Evolutionary conservation across 2,329 filamentous ascomycete species (phyloP).

Genomic region (Diaporthe australafricana): DNA sequence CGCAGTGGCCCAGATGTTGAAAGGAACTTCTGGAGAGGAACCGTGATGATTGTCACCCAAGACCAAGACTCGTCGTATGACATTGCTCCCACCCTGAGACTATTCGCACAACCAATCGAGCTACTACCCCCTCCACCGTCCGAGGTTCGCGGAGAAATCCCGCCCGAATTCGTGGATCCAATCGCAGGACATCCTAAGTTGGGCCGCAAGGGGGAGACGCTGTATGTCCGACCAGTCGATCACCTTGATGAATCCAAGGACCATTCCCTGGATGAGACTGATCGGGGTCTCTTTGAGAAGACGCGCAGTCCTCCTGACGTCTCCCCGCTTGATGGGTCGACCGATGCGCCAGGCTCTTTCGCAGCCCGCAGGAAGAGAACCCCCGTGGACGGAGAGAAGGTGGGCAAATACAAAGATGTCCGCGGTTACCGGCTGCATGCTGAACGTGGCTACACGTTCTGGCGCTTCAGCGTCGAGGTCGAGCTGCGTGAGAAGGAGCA

Average conservation of each 20-base stretch:
- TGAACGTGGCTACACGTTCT: conserved; percentile 92
- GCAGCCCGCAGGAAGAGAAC: conserved; percentile 64
- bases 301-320: conserved; percentile 65
- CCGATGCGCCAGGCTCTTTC: conserved; percentile 65
- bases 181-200: conserved; percentile 89
- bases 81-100: conserved; percentile 79
- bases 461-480: conserved; percentile 95
- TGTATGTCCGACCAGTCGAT: conserved; percentile 92
- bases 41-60: conserved; percentile 93
- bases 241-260: conserved; percentile 83
- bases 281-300: conserved; percentile 84
- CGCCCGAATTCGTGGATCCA: conserved; percentile 88
- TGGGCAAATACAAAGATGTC: conserved; percentile 85
- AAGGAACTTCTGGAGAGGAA: conserved; percentile 90
- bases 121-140: conserved; percentile 82
- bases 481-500: conserved; percentile 83
- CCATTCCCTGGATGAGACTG: conserved; percentile 81
- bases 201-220: conserved; percentile 83
- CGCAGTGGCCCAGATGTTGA: conserved; percentile 56
- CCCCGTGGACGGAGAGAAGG: conserved; percentile 80
- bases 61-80: conserved; percentile 87
- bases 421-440: conserved; percentile 84
- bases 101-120: conserved; percentile 90
- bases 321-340: conserved; percentile 52
- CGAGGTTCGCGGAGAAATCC: conserved; percentile 73